Conservation (phyloP, 768 basidiomycete species). For the Omphalotus guepiniiformis region DNA sequence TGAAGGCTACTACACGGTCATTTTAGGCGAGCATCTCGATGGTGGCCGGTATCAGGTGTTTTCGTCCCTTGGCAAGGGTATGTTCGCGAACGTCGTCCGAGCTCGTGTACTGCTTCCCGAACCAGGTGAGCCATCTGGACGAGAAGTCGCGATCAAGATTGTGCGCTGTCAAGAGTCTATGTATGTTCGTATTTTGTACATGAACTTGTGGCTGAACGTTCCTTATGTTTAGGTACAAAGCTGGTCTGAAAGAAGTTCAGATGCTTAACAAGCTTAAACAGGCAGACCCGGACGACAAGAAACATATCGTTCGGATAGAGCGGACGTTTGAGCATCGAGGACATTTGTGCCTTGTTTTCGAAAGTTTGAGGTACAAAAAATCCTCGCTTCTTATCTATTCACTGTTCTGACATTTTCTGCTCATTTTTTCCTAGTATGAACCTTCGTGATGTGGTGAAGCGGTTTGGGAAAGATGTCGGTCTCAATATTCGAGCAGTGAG, state of each 20-base stretch:
- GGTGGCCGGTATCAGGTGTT: constrained; percentile 92
- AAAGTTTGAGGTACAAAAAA: constrained; percentile 86
- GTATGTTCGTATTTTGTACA: constrained; percentile 43
- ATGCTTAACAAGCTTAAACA: constrained; percentile 84
- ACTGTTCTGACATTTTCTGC: background rate
- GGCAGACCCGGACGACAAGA: constrained; percentile 95
- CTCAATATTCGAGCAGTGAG: constrained; percentile 95
- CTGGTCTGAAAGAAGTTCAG: constrained; percentile 87
- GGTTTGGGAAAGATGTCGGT: constrained; percentile 97
- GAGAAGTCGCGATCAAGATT: constrained; percentile 97
- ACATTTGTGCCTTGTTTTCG: constrained; percentile 94
- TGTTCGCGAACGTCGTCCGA: constrained; percentile 96
- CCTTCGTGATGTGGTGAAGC: constrained; percentile 93
- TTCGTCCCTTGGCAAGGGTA: constrained; percentile 94
- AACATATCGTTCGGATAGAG: constrained; percentile 90
- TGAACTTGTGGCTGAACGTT: constrained; percentile 5
- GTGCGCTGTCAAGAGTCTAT: constrained; percentile 95
- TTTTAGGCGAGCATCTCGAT: constrained; percentile 92
- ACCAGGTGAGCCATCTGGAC: constrained; percentile 39
- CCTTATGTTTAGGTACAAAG: constrained; percentile 80
- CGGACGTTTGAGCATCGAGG: constrained; percentile 96
- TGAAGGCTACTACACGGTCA: constrained; percentile 94
- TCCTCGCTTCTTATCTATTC: too few relatives aligned
- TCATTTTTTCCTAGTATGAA: constrained; percentile 70
- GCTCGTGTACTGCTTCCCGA: constrained; percentile 77